These are phyloP conservation scores for Ascomycota sp. DNA, from an alignment of 2,329 filamentous ascomycete species.

Conservation along the genomic window DNA sequence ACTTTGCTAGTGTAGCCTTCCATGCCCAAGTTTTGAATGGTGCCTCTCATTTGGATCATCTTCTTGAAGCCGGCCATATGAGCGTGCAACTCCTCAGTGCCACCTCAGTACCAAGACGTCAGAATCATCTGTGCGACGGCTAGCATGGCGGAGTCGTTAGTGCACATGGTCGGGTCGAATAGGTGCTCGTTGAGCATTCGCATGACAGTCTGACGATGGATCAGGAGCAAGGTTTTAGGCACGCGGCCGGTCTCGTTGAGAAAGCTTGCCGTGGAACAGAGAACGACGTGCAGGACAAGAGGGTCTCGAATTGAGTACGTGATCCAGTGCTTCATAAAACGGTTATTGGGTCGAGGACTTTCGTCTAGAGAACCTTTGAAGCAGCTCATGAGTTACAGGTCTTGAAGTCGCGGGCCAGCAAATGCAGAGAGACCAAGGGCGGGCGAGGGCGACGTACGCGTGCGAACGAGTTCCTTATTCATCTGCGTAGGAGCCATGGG, in stretches of 20 bases:
- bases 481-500: constrained; percentile 20
- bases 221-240: constrained; percentile 19
- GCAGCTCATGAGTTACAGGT: constrained; percentile 25
- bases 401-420: constrained; percentile 9
- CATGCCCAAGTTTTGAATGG: constrained; percentile 23
- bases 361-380: constrained; percentile 31
- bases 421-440: not conserved
- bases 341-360: constrained; percentile 20
- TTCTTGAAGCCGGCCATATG: constrained; percentile 25
- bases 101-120: constrained; percentile 34
- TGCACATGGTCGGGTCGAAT: constrained; percentile 12
- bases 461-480: constrained; percentile 25
- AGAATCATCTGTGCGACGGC: constrained; percentile 27
- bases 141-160: constrained; percentile 24
- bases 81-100: constrained; percentile 19
- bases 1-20: constrained; percentile 26
- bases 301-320: constrained; percentile 28
- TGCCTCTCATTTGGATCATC: constrained; percentile 26
- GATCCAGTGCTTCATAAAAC: constrained; percentile 25
- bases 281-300: constrained; percentile 24
- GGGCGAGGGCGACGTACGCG: constrained; percentile 15
- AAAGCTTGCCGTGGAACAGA: constrained; percentile 30
- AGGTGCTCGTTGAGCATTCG: constrained; percentile 27
- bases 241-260: constrained; percentile 27
- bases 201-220: constrained; percentile 22